A percentile compares a stretch with the other conserved stretches of the same genome.
phyloP scores from a whole-genome alignment of 768 basidiomycete species.

The Kwoniella shandongensis region DNA sequence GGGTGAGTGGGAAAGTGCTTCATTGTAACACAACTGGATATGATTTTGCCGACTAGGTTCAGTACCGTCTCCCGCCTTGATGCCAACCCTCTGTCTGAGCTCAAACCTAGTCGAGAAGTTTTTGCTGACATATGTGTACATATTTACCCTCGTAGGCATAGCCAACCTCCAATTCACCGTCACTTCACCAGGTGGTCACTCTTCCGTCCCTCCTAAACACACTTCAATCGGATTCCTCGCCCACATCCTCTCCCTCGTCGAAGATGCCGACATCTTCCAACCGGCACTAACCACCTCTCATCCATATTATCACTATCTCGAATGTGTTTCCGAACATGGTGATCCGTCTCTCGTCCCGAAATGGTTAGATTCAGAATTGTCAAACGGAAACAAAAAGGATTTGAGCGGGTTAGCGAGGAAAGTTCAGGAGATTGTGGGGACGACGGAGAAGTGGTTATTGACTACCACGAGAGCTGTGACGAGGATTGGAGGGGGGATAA shows the following conservation, averaged over 20 bases:
- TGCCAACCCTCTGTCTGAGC: no score
- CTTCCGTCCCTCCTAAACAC: conserved; percentile 5
- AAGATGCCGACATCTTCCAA: conserved; percentile 6
- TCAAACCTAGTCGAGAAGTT: no score
- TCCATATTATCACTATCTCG: conserved; percentile 2
- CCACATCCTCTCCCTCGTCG: conserved; percentile 1
- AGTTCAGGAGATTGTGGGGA: background rate
- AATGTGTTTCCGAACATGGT: background rate
- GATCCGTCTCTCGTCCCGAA: background rate
- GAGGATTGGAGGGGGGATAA: background rate
- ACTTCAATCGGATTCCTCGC: conserved; percentile 1
- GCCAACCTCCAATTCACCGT: background rate
- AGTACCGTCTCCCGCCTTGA: no score
- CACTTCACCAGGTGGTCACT: background rate
- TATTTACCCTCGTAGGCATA: background rate
- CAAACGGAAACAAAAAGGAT: background rate
- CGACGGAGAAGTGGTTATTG: background rate
- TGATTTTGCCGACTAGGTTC: no score
- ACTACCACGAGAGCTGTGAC: conserved; percentile 3
- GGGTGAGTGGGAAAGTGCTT: conserved; percentile 4
- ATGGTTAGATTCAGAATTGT: background rate
- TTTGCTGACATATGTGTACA: background rate
- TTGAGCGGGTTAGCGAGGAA: background rate
- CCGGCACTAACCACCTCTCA: background rate
- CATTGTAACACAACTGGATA: no score